Conservation (phyloP, 139 green algal species). For the Zygnema cylindricum region DNA sequence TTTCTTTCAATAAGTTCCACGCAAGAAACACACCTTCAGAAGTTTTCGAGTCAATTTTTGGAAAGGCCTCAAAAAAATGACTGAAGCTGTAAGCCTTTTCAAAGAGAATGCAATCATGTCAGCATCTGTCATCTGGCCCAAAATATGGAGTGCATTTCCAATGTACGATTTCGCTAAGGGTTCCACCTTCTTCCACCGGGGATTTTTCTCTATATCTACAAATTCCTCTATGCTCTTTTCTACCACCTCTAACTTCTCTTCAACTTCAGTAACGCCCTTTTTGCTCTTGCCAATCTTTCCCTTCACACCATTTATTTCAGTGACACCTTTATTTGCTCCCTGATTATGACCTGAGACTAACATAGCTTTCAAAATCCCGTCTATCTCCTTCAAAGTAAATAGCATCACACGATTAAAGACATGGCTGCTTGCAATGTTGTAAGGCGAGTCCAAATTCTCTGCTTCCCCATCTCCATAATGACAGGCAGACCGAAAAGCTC, state of each 20-base stretch:
- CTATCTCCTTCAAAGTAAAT: slow-evolving; percentile 83
- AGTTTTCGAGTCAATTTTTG: slow-evolving; percentile 76
- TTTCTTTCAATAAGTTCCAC: no score
- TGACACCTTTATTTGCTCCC: not conserved
- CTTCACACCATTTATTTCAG: not conserved
- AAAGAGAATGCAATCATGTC: slow-evolving; percentile 77
- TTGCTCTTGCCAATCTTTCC: slow-evolving; percentile 8
- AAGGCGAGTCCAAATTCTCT: slow-evolving; percentile 21
- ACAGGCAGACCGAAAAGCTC: slow-evolving; percentile 82
- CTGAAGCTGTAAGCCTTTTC: slow-evolving; percentile 73
- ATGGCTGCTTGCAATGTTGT: slow-evolving; percentile 74
- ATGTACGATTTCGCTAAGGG: slow-evolving; percentile 87
- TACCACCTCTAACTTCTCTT: not conserved
- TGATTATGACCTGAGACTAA: slow-evolving; percentile 57
- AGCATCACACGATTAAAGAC: slow-evolving; percentile 86
- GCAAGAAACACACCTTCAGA: slow-evolving; percentile 73
- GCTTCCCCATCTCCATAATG: slow-evolving; percentile 82
- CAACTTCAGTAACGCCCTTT: not conserved
- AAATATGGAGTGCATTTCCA: slow-evolving; percentile 92
- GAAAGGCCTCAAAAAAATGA: slow-evolving; percentile 76
- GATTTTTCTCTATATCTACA: not conserved
- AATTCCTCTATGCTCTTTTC: not conserved
- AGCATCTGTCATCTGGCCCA: slow-evolving; percentile 71
- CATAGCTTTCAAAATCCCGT: slow-evolving; percentile 79
- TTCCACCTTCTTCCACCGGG: slow-evolving; percentile 78